These are phyloP conservation scores for Colletotrichum zoysiae DNA, from an alignment of 2,329 filamentous ascomycete genomes.

Conservation along the genomic window DNA sequence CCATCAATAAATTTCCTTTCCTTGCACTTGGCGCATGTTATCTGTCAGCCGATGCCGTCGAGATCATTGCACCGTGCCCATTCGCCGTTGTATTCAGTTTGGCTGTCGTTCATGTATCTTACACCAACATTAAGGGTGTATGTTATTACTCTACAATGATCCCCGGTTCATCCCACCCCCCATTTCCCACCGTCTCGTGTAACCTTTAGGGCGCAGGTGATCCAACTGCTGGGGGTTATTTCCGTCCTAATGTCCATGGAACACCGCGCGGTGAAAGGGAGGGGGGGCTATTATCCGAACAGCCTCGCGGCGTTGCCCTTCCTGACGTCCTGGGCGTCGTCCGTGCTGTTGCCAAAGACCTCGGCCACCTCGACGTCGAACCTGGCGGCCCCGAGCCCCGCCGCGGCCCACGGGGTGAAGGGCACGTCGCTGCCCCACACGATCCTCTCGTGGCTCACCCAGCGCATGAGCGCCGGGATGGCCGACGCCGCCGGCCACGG, in stretches of 20 bases:
- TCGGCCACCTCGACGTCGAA: conserved; percentile 12
- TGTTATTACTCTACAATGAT: too few relatives aligned
- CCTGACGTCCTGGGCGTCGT: not conserved
- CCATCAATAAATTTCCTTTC: too few relatives aligned
- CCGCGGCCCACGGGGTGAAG: conserved; percentile 42
- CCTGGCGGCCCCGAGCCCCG: not conserved
- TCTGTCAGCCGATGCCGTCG: too few relatives aligned
- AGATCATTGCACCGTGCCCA: too few relatives aligned
- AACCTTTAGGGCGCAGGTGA: too few relatives aligned
- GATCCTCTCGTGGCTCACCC: conserved; percentile 44
- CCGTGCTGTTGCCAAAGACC: not conserved
- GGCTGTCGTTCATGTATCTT: too few relatives aligned
- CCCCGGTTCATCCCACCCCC: too few relatives aligned
- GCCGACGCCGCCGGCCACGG: conserved; percentile 44
- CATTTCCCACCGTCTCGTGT: too few relatives aligned
- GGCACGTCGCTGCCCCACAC: conserved; percentile 45
- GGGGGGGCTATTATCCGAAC: not conserved
- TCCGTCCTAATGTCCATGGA: not conserved
- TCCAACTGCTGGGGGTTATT: too few relatives aligned
- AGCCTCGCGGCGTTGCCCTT: conserved; percentile 1
- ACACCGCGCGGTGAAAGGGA: not conserved
- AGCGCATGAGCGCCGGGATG: conserved; percentile 44
- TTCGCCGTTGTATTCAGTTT: too few relatives aligned
- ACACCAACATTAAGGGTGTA: too few relatives aligned
- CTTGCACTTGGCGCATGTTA: not conserved